Base-by-base conservation (phyloP, 192 early-diverging fungal genomes). In the Coemansia reversa region DNA sequence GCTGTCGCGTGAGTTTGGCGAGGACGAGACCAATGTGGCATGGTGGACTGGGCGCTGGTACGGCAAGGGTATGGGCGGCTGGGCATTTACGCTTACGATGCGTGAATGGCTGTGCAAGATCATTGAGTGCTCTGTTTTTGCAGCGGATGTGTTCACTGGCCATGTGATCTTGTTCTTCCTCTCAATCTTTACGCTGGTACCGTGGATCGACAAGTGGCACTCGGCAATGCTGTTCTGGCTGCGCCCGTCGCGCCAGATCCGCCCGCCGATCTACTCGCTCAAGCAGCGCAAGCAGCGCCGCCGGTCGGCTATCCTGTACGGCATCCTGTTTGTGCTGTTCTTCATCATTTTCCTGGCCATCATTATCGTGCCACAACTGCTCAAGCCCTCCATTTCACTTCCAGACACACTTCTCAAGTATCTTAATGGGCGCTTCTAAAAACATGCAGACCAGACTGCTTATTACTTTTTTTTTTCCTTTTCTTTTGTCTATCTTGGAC, bases 31-130 rank as follows among this genome's bases (percentile, higher is more conserved):
- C 19, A 93, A 93, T 66, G 82, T 88, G 49, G 92, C 89, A 20
- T 93, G 92, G 92, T 93, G 92, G 92, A 91, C 90, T 7, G 92
- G 92, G 19, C 84, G 86, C 58, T 93, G 92, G 90, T 85, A 89
- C 39, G 87, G 89, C 30, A 86, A 86, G 64, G 88, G 86, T 47
- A 79, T 92, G 73, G 88, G 90, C 57, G 63, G 82, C 75, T 59
- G 73, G 81, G 86, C 85, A 25, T 76, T 91, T 42, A 86, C 86
- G 22, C 88, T 90, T 70, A 89, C 90, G 6, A 68, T 90, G 71
- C 89, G 92, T 47, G 92, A 94, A 72, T 91, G 81, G 66, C 45
- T 90, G 45, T 91, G 90, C 83, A 94, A 94, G 83, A 85, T 89
- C 52, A 86, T 93, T 35, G 92, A 94, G 76, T 89, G 90, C 89